A percentile compares a stretch with the other conserved stretches of the same genome.
Conservation (phyloP, 1,284 basidiomycete genomes). For the Ceratobasidium theobromae region DNA sequence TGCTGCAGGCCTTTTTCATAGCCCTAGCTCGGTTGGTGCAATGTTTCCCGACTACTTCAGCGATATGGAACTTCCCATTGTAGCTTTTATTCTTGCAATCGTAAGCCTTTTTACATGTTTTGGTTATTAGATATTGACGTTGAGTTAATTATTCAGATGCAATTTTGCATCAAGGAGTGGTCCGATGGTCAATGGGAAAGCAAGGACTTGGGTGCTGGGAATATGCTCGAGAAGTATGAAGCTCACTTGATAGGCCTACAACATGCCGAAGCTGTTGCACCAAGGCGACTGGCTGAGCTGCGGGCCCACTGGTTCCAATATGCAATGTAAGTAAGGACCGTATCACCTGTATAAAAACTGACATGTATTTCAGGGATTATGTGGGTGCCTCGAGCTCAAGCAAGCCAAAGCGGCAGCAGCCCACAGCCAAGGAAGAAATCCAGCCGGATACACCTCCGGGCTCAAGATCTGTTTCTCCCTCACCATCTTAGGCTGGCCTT, state of each 20-base stretch:
- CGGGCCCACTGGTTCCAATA: not conserved
- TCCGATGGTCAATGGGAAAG: not conserved
- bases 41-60: slow-evolving; percentile 2
- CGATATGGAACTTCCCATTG: not conserved
- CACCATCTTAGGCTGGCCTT: too few relatives aligned
- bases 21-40: not conserved
- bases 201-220: not conserved
- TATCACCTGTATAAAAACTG: too few relatives aligned
- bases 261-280: not conserved
- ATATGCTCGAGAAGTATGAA: slow-evolving; percentile 13
- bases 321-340: not conserved
- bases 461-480: too few relatives aligned
- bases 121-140: not conserved
- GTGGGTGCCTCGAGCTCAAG: too few relatives aligned
- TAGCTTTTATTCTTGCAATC: not conserved
- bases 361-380: too few relatives aligned
- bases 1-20: not conserved
- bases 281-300: not conserved
- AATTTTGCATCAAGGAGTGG: slow-evolving; percentile 24
- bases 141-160: not conserved
- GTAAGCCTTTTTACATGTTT: not conserved
- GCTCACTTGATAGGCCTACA: not conserved
- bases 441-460: too few relatives aligned
- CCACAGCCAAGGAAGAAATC: too few relatives aligned
- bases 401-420: too few relatives aligned